These are phyloP conservation scores for Coniochaeta sp. DNA, from an alignment of 2,329 filamentous ascomycete species.

Conservation along the genomic window DNA sequence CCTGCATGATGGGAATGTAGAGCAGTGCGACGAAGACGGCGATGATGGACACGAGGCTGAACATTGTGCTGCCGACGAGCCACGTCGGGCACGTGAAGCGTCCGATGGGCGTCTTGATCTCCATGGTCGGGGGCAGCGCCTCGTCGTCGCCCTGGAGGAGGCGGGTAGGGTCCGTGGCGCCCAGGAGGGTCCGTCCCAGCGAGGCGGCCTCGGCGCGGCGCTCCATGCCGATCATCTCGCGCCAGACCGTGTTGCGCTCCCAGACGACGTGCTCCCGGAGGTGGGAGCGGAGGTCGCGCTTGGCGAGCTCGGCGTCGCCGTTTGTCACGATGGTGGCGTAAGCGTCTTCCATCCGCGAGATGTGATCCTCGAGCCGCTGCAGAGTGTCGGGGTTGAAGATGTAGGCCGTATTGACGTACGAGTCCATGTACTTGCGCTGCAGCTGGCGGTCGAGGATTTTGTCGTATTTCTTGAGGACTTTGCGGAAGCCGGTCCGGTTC, in stretches of 20 bases:
- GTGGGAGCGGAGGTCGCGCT: conserved; percentile 80
- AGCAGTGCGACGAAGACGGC: conserved; percentile 69
- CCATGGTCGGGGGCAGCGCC: conserved; percentile 52
- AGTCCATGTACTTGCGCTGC: conserved; percentile 67
- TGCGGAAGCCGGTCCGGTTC: conserved; percentile 93
- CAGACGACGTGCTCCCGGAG: conserved; percentile 95
- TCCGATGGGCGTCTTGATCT: conserved; percentile 73
- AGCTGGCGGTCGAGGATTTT: conserved; percentile 84
- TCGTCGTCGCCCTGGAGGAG: conserved; percentile 81
- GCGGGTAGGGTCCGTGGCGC: conserved; percentile 58
- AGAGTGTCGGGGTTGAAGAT: conserved; percentile 73
- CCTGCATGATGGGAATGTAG: conserved; percentile 72
- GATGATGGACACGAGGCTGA: conserved; percentile 64
- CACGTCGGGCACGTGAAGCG: conserved; percentile 69
- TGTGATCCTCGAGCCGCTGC: conserved; percentile 61
- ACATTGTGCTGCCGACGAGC: conserved; percentile 77
- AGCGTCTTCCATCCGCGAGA: conserved; percentile 65
- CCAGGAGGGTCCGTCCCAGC: conserved; percentile 77
- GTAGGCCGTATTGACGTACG: conserved; percentile 68
- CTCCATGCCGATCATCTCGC: conserved; percentile 98
- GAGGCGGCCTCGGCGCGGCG: conserved; percentile 90
- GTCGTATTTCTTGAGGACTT: conserved; percentile 97
- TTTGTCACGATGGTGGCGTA: conserved; percentile 79
- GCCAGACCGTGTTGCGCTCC: conserved; percentile 98
- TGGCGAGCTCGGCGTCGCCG: conserved; percentile 69